These are phyloP conservation scores for Boehmeria nivea DNA, from an alignment of 306 rosid genomes.

Conservation along the genomic window DNA sequence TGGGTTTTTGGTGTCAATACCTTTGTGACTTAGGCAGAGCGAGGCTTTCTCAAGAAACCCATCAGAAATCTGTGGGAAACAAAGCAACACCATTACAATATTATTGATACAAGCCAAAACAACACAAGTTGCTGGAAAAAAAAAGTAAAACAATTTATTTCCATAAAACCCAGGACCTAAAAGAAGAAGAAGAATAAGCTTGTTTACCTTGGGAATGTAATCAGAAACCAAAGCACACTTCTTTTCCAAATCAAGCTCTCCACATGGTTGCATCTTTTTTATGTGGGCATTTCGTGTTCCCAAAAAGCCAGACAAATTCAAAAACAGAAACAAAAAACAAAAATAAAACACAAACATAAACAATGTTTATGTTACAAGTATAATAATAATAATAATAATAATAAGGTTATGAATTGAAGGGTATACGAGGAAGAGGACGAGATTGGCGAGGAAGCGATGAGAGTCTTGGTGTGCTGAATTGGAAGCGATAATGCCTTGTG, in stretches of 20 bases:
- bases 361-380: too few species aligned
- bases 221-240: constrained; percentile 56
- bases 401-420: too few species aligned
- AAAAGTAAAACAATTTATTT: neutral
- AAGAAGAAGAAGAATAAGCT: constrained; percentile 12
- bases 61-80: constrained; percentile 45
- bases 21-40: constrained; percentile 23
- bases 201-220: constrained; percentile 44
- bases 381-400: too few species aligned
- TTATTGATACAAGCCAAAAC: too few species aligned
- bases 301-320: too few species aligned
- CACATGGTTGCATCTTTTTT: constrained; percentile 56
- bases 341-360: too few species aligned
- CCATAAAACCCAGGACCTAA: neutral
- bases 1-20: neutral
- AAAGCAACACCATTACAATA: neutral
- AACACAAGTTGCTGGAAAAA: too few species aligned
- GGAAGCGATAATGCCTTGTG: constrained; percentile 19
- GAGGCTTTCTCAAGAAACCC: constrained; percentile 59
- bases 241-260: constrained; percentile 41
- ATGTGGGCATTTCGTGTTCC: too few species aligned
- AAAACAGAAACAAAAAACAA: neutral
- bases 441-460: constrained; percentile 49
- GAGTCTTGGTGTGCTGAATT: constrained; percentile 20
- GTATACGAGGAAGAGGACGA: constrained; percentile 47